Base-by-base conservation (phyloP, 257 asterid genomes). In the Nicotiana attenuata region DNA sequence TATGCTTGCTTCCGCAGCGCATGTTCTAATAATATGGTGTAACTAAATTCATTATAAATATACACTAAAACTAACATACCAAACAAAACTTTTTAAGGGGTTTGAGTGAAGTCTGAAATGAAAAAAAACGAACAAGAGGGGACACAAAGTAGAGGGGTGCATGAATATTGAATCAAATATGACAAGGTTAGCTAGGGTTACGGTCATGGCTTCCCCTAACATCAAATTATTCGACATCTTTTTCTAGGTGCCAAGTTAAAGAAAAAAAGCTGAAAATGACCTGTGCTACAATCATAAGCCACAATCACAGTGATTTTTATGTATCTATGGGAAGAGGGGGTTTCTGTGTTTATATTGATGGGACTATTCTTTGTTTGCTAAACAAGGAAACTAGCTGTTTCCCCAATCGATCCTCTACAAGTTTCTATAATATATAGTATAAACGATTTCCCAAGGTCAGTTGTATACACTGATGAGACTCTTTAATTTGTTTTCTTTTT, bases 281-380 rank as follows among this genome's bases (percentile, higher is more conserved):
- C 84, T 84, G 82, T 84, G 91, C 87, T 87, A 56, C 87, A 65
- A 88, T 89, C 90, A 88, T 20, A 31, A 57, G 93, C 88, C 92
- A 73, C 78, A 26, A 83, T 90, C 35, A 31, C n/a, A 47, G 53
- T 82, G 57, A 68, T 28, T 61, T 79, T 35, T 24, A n/a, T n/a
- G 20, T 45, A 22, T 20, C 33, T 3, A 22, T n/a, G 13, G 28
- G 61, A 20, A 33, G 59, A 57, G 6, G 13, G n/a, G n/a, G n/a
- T n/a, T n/a, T n/a, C n/a, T n/a, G n/a, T n/a, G n/a, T n/a, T n/a
- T n/a, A 65, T 83, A 78, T 80, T 87, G 97, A 93, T 89, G 93
- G 88, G 97, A 93, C 95, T 81, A 83, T 77, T 91, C 93, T 86
- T 85, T 83, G 85, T 66, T 90, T 92, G 82, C 97, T 85, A 85